Conservation (phyloP, 2,329 filamentous ascomycete genomes). For the Arthrobotrys conoides region DNA sequence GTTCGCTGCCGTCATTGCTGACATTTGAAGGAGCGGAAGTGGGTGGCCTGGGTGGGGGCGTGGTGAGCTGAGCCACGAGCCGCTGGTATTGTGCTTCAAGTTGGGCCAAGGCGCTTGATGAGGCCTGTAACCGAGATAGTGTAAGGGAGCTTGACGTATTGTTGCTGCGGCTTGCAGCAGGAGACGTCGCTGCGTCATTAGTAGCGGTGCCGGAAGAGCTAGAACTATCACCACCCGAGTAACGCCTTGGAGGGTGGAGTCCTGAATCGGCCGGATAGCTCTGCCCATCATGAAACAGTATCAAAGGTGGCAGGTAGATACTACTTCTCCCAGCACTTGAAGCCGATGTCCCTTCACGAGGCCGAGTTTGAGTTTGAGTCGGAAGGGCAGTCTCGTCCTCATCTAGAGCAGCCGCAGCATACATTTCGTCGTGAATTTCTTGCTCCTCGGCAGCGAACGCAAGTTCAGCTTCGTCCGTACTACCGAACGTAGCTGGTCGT, state of each 20-base stretch:
- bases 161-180: conserved; percentile 33
- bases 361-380: conserved; percentile 45
- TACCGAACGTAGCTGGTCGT: conserved; percentile 53
- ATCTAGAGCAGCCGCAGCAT: conserved; percentile 52
- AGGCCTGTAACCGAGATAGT: conserved; percentile 55
- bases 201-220: conserved; percentile 19
- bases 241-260: conserved; percentile 39
- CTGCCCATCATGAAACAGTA: conserved; percentile 50
- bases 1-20: conserved; percentile 30
- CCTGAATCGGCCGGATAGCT: conserved; percentile 32
- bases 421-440: conserved; percentile 59
- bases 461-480: conserved; percentile 52
- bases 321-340: conserved; percentile 44
- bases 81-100: conserved; percentile 60
- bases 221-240: conserved; percentile 29
- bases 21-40: conserved; percentile 46
- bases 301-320: conserved; percentile 54
- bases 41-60: conserved; percentile 54
- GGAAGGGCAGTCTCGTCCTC: conserved; percentile 59
- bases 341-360: conserved; percentile 57
- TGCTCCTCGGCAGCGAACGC: conserved; percentile 56
- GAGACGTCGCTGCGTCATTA: conserved; percentile 43
- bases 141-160: conserved; percentile 54
- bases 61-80: conserved; percentile 53
- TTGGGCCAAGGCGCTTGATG: conserved; percentile 52